phyloP scores from a whole-genome alignment of 306 rosid genomes.

The Glycine tomentella region DNA sequence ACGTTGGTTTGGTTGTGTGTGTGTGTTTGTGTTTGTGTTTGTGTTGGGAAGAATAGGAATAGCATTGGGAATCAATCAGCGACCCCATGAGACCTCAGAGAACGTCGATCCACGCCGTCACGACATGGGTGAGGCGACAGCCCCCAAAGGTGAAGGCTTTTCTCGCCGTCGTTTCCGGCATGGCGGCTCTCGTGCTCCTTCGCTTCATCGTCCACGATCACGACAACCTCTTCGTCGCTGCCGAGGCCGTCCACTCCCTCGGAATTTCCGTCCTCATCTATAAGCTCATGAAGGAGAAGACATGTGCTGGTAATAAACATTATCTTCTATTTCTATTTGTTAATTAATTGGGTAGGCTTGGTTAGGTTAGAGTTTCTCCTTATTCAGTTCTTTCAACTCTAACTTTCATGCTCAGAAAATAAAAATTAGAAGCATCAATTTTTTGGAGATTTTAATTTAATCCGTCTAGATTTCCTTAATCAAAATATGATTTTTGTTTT shows the following conservation, averaged over 20 bases:
- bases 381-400: slow-evolving; percentile 18
- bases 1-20: not conserved
- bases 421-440: not conserved
- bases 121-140: slow-evolving; percentile 83
- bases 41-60: not conserved
- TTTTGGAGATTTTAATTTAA: not conserved
- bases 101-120: slow-evolving; percentile 72
- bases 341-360: not conserved
- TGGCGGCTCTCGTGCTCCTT: slow-evolving; percentile 89
- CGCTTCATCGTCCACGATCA: slow-evolving; percentile 96
- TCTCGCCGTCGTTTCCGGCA: slow-evolving; percentile 86
- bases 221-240: slow-evolving; percentile 93
- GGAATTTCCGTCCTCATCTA: slow-evolving; percentile 94
- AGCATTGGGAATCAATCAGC: not conserved
- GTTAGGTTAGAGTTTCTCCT: not conserved
- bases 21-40: not conserved
- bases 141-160: slow-evolving; percentile 98
- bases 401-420: not conserved
- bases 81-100: slow-evolving; percentile 64
- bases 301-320: slow-evolving; percentile 75
- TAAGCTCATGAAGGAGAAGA: slow-evolving; percentile 94
- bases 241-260: slow-evolving; percentile 92
- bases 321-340: not conserved
- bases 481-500: not conserved
- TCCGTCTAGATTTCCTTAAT: slow-evolving; percentile 7